A percentile compares a stretch with the other conserved stretches of the same genome.
Conservation (phyloP, 805 yeast genomes). For the Kodamaea kaohsiungensis region DNA sequence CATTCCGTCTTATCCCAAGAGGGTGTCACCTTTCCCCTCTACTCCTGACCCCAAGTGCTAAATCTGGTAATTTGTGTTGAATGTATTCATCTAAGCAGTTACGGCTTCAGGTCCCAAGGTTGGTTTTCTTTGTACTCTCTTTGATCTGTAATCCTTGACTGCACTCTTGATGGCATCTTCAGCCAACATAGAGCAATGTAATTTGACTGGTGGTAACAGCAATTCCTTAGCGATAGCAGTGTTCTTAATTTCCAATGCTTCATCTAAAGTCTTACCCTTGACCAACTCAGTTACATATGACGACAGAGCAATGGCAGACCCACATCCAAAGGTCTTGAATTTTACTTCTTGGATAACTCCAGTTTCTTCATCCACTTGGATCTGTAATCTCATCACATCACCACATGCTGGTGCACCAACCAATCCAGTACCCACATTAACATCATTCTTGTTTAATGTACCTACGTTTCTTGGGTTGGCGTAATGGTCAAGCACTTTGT, state of each 20-base stretch:
- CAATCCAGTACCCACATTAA: conserved; percentile 90
- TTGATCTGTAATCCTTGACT: conserved; percentile 88
- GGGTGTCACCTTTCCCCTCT: too few species aligned
- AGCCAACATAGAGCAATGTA: conserved; percentile 98
- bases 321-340: conserved; percentile 99
- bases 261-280: conserved; percentile 91
- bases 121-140: conserved; percentile 57
- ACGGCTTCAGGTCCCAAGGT: conserved; percentile 49
- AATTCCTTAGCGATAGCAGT: conserved; percentile 93
- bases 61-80: too few species aligned
- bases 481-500: conserved; percentile 94
- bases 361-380: conserved; percentile 84
- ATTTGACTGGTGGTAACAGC: conserved; percentile 92
- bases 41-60: too few species aligned
- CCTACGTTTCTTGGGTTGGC: conserved; percentile 97
- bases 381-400: conserved; percentile 97
- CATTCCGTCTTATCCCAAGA: background rate
- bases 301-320: conserved; percentile 95
- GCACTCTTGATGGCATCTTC: conserved; percentile 99
- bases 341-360: conserved; percentile 94
- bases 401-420: conserved; percentile 99
- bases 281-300: conserved; percentile 94
- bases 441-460: conserved; percentile 72
- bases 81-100: background rate
- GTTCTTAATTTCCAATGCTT: conserved; percentile 90